These are phyloP conservation scores for Pseudognaphalium luteoalbum DNA, from an alignment of 129 eudicot genomes.

Conservation along the genomic window DNA sequence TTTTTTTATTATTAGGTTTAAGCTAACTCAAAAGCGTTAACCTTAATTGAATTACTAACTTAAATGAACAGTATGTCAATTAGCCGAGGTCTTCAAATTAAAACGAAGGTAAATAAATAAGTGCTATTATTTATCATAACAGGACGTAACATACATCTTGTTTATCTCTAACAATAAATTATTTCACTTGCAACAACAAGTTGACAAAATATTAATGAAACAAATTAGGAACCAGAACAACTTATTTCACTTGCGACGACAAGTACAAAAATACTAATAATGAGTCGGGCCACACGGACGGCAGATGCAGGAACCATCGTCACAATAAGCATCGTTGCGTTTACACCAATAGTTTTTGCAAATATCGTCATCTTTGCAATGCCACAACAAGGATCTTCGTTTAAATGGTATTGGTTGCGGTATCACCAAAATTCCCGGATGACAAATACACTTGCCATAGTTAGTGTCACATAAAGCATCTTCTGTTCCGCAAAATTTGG, in stretches of 20 bases:
- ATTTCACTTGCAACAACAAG: not conserved
- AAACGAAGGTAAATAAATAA: not conserved
- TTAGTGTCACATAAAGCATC: slow-evolving; percentile 17
- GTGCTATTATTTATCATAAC: not conserved
- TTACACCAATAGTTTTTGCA: slow-evolving; percentile 23
- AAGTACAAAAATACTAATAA: not conserved
- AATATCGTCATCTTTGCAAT: slow-evolving; percentile 2
- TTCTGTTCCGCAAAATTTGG: slow-evolving; percentile 1
- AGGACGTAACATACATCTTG: not conserved
- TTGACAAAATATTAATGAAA: not conserved
- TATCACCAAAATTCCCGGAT: slow-evolving; percentile 1
- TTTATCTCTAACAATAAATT: not conserved
- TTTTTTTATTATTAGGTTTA: too few relatives aligned
- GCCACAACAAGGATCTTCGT: slow-evolving; percentile 21
- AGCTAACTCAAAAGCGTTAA: too few relatives aligned
- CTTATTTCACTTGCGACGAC: not conserved
- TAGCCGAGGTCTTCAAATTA: too few relatives aligned
- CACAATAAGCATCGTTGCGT: slow-evolving; percentile 15
- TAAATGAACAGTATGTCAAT: too few relatives aligned
- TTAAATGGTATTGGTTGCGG: slow-evolving; percentile 4
- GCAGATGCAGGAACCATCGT: slow-evolving; percentile 18
- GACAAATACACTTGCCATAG: slow-evolving; percentile 1
- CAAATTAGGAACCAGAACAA: not conserved
- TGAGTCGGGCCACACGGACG: slow-evolving; percentile 8
- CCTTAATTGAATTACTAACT: too few relatives aligned